Conservation (phyloP, 2,329 filamentous ascomycete genomes). For the Chaetomium globosum region DNA sequence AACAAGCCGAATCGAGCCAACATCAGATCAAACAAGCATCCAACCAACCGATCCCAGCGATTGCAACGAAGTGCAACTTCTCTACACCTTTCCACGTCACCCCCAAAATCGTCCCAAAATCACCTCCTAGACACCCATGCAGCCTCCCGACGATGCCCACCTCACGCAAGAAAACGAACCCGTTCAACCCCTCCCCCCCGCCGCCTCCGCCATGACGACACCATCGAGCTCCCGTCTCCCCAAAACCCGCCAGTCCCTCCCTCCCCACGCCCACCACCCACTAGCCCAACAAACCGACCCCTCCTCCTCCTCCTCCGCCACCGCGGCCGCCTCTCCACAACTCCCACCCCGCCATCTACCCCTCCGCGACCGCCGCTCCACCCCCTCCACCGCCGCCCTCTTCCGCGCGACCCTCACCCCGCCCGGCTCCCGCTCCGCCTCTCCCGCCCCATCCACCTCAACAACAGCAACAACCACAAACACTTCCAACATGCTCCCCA, state of each 20-base stretch:
- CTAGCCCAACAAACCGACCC: slow-evolving; percentile 43
- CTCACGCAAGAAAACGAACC: slow-evolving; percentile 65
- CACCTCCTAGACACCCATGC: slow-evolving; percentile 53
- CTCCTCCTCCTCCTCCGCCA: slow-evolving; percentile 50
- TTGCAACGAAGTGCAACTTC: background rate
- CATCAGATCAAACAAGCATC: background rate
- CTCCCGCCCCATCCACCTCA: slow-evolving; percentile 50
- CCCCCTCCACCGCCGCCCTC: slow-evolving; percentile 62
- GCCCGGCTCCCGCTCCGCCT: slow-evolving; percentile 67
- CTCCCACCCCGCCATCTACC: slow-evolving; percentile 42
- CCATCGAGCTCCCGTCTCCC: slow-evolving; percentile 44
- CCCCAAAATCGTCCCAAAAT: background rate
- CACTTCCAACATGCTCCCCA: slow-evolving; percentile 26
- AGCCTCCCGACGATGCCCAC: slow-evolving; percentile 66
- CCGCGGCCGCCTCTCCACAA: background rate
- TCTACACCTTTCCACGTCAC: background rate
- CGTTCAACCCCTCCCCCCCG: slow-evolving; percentile 69
- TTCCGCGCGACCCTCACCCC: slow-evolving; percentile 70
- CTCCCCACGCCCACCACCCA: slow-evolving; percentile 45
- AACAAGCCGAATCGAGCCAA: background rate
- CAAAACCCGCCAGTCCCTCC: slow-evolving; percentile 62
- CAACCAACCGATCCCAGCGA: background rate
- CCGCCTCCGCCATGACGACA: slow-evolving; percentile 58
- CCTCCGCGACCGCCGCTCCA: slow-evolving; percentile 54
- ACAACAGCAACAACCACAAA: too few relatives aligned